Conservation (phyloP, 495 filamentous ascomycete species). For the Xylaria telfairii region DNA sequence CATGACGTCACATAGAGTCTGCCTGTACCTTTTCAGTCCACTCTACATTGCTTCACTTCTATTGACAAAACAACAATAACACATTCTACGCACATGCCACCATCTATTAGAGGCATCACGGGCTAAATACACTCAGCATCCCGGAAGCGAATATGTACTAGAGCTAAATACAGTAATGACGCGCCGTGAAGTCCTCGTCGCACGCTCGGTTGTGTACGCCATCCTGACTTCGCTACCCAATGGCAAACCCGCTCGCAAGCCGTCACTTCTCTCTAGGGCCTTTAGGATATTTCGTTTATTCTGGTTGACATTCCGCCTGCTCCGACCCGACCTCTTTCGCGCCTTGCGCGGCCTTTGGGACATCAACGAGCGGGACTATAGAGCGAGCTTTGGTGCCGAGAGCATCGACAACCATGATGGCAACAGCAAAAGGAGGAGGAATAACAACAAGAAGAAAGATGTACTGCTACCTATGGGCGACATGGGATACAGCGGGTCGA, state of each 20-base stretch:
- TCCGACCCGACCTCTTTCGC: slow-evolving; percentile 48
- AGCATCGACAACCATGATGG: slow-evolving; percentile 32
- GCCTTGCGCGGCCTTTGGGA: slow-evolving; percentile 51
- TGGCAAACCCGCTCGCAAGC: slow-evolving; percentile 29
- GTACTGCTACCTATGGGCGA: slow-evolving; percentile 58
- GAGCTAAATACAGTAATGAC: slow-evolving; percentile 29
- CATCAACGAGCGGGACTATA: slow-evolving; percentile 62
- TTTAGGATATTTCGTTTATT: slow-evolving; percentile 47
- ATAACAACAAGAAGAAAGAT: slow-evolving; percentile 24
- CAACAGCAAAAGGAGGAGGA: slow-evolving; percentile 28
- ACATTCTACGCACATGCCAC: not conserved
- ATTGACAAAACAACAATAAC: not conserved
- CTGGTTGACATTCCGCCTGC: slow-evolving; percentile 43
- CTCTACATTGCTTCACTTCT: not conserved
- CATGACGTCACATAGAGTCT: not conserved
- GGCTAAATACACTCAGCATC: not conserved
- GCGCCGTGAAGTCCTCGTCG: slow-evolving; percentile 36
- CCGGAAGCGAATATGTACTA: not conserved
- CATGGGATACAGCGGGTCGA: slow-evolving; percentile 68
- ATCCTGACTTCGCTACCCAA: slow-evolving; percentile 32
- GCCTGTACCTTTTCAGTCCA: not conserved
- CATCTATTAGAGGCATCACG: not conserved
- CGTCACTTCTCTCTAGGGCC: slow-evolving; percentile 37
- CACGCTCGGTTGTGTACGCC: slow-evolving; percentile 43
- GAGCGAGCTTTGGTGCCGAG: slow-evolving; percentile 54